Evolutionary conservation across 129 eudicot genomes (phyloP).

Genomic region (Artemisia tridentata): DNA sequence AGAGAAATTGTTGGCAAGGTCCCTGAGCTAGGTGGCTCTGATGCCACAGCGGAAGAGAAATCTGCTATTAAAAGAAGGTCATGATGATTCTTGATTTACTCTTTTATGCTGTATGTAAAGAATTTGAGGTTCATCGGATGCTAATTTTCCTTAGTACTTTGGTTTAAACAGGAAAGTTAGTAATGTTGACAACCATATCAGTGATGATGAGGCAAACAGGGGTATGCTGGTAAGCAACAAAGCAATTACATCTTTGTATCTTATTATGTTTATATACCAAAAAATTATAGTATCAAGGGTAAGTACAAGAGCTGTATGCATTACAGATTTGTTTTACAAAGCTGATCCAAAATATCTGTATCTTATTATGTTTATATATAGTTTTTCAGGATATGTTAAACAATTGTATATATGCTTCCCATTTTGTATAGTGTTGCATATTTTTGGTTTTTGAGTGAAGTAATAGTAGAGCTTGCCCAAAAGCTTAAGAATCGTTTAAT

Average conservation of each 20-base stretch:
- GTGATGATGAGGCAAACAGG: conserved; percentile 74
- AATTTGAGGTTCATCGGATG: neutral
- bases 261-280: neutral
- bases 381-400: neutral
- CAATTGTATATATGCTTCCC: neutral
- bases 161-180: conserved; percentile 54
- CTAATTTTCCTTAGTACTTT: neutral
- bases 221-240: conserved; percentile 42
- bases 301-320: neutral
- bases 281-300: no score
- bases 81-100: neutral
- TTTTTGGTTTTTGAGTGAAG: neutral
- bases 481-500: neutral
- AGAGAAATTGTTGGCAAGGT: conserved; percentile 87
- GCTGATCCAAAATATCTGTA: neutral
- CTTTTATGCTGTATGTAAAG: neutral
- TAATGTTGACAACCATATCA: conserved; percentile 51
- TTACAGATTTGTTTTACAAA: neutral
- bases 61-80: conserved; percentile 64
- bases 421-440: neutral
- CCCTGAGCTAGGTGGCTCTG: conserved; percentile 82
- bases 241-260: neutral
- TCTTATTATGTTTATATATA: neutral
- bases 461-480: neutral
- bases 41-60: conserved; percentile 54